These are phyloP conservation scores for Xanthoconium purpureum DNA, from an alignment of 768 basidiomycete species.

Conservation along the genomic window DNA sequence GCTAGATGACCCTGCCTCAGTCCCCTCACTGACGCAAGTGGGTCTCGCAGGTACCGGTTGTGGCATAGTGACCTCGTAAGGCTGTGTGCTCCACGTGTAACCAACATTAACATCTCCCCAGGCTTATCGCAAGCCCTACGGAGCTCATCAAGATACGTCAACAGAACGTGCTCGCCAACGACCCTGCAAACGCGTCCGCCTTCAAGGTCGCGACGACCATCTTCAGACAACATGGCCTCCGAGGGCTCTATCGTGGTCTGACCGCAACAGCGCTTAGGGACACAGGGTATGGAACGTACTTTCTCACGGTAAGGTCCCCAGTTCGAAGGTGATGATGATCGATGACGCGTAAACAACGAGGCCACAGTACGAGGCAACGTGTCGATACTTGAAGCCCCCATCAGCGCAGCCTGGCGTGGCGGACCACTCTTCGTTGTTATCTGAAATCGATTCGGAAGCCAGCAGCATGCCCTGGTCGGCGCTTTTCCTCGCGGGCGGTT, in stretches of 20 bases:
- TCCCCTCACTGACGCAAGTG: slow-evolving; percentile 70
- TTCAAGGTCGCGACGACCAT: slow-evolving; percentile 55
- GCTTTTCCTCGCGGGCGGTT: slow-evolving; percentile 68
- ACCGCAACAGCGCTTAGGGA: slow-evolving; percentile 74
- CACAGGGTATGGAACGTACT: slow-evolving; percentile 83
- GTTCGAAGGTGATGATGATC: not conserved
- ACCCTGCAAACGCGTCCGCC: slow-evolving; percentile 41
- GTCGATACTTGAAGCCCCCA: slow-evolving; percentile 43
- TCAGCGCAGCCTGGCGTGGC: slow-evolving; percentile 5
- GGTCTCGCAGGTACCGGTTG: slow-evolving; percentile 76
- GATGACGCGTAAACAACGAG: slow-evolving; percentile 8
- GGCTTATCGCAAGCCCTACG: slow-evolving; percentile 75
- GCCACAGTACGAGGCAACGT: slow-evolving; percentile 60
- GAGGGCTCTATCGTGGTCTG: slow-evolving; percentile 76
- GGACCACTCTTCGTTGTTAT: slow-evolving; percentile 37
- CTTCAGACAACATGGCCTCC: slow-evolving; percentile 50
- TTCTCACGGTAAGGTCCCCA: slow-evolving; percentile 56
- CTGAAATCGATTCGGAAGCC: slow-evolving; percentile 40
- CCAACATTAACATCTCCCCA: slow-evolving; percentile 23
- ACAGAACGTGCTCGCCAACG: slow-evolving; percentile 47
- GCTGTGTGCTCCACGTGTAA: slow-evolving; percentile 5
- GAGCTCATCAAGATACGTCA: slow-evolving; percentile 89
- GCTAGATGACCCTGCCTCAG: slow-evolving; percentile 40
- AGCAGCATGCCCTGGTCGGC: slow-evolving; percentile 47
- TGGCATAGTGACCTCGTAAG: slow-evolving; percentile 78